Evolutionary conservation across 73 alveolate species (phyloP).

Genomic region (Tetrahymena thermophila): DNA sequence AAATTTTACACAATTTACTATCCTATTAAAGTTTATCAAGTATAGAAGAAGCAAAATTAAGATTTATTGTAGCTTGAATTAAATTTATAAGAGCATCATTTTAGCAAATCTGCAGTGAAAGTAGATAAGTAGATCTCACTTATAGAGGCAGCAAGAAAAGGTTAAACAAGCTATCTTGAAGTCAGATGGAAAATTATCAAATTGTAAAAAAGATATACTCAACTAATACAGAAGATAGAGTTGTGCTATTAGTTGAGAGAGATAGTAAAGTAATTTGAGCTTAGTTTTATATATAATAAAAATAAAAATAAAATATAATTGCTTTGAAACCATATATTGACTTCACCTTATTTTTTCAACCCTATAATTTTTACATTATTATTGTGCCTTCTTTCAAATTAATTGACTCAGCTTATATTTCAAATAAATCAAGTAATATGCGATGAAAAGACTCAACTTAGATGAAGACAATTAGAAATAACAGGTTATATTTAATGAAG

Average conservation of each 20-base stretch:
- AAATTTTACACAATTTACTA: not conserved
- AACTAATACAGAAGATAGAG: not conserved
- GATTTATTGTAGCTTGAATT: not conserved
- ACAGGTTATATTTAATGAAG: conserved; percentile 52
- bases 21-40: not conserved
- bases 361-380: not conserved
- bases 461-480: conserved; percentile 19
- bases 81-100: not conserved
- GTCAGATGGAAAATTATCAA: not conserved
- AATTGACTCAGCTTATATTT: not conserved
- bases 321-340: not conserved
- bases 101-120: not conserved
- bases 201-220: not conserved
- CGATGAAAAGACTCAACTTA: conserved; percentile 59
- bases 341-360: not conserved
- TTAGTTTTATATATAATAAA: not conserved
- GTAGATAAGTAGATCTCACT: not conserved
- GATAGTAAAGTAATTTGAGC: not conserved
- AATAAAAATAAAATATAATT: not conserved
- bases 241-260: not conserved
- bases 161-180: not conserved
- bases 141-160: not conserved
- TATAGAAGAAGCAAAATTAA: not conserved
- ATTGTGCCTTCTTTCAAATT: not conserved
- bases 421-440: conserved; percentile 35